These are phyloP conservation scores for Metarhizium humberi DNA, from an alignment of 2,329 filamentous ascomycete species.

Conservation along the genomic window DNA sequence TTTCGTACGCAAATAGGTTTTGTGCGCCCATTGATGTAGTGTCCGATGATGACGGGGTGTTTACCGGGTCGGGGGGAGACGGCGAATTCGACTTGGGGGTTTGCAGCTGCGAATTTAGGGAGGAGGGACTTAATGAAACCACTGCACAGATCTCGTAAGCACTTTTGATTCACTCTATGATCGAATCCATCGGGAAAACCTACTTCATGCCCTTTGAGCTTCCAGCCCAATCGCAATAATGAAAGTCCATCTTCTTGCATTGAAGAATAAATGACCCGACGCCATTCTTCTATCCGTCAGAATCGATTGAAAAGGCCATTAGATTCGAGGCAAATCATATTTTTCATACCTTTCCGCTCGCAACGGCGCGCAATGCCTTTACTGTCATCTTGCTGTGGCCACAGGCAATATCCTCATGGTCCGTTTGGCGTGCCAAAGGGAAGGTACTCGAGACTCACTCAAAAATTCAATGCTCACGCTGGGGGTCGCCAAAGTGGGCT, in stretches of 20 bases:
- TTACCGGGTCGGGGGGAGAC: constrained; percentile 83
- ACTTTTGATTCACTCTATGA: neutral
- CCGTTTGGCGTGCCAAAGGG: constrained; percentile 10
- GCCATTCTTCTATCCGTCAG: constrained; percentile 61
- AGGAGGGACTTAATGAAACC: constrained; percentile 73
- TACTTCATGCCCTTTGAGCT: constrained; percentile 95
- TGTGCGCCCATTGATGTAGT: constrained; percentile 84
- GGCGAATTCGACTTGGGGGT: constrained; percentile 85
- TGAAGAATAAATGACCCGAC: constrained; percentile 93
- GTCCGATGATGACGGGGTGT: constrained; percentile 80
- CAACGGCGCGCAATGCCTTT: constrained; percentile 41
- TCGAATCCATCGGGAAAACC: constrained; percentile 13
- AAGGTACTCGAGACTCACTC: constrained; percentile 3
- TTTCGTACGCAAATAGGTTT: constrained; percentile 88
- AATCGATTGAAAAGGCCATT: neutral
- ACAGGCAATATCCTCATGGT: constrained; percentile 19
- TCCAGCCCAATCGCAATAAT: constrained; percentile 95
- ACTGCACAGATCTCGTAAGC: constrained; percentile 32
- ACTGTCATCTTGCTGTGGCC: constrained; percentile 42
- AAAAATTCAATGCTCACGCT: constrained; percentile 7
- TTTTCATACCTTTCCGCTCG: constrained; percentile 39
- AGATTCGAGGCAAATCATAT: neutral
- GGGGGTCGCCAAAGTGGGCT: constrained; percentile 11
- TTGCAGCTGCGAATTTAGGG: constrained; percentile 64
- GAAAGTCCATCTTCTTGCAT: constrained; percentile 91